phyloP scores from a whole-genome alignment of 1,139 yeast genomes.

The Magnusiomyces ingens region DNA sequence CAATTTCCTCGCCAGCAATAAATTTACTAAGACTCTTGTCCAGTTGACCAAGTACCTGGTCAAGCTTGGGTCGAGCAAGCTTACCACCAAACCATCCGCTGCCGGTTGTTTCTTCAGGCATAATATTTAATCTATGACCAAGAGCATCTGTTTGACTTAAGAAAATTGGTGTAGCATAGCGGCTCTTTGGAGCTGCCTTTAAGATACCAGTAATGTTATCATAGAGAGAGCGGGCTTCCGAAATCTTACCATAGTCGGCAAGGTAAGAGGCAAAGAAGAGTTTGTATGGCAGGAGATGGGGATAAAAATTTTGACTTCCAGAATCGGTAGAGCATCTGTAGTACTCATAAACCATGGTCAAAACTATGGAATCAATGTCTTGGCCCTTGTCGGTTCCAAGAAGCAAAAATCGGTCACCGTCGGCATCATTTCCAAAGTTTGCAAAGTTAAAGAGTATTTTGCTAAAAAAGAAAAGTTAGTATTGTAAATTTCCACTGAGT shows the following conservation, averaged over 20 bases:
- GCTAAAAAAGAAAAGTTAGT: slow-evolving; percentile 21
- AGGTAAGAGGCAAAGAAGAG: slow-evolving; percentile 56
- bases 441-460: slow-evolving; percentile 40
- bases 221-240: slow-evolving; percentile 54
- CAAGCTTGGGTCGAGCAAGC: slow-evolving; percentile 69
- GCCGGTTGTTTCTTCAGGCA: slow-evolving; percentile 38
- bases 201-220: slow-evolving; percentile 45
- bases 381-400: slow-evolving; percentile 22
- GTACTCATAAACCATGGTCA: slow-evolving; percentile 71
- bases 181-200: slow-evolving; percentile 40
- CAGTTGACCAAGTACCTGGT: slow-evolving; percentile 80
- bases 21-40: slow-evolving; percentile 76
- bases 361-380: slow-evolving; percentile 41
- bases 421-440: slow-evolving; percentile 17
- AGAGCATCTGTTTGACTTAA: slow-evolving; percentile 36
- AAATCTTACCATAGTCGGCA: slow-evolving; percentile 53
- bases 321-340: slow-evolving; percentile 22
- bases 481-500: background rate
- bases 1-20: slow-evolving; percentile 76
- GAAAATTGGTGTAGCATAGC: slow-evolving; percentile 37
- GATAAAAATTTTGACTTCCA: slow-evolving; percentile 34
- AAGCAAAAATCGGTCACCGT: slow-evolving; percentile 4
- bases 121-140: slow-evolving; percentile 20
- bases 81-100: slow-evolving; percentile 57
- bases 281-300: slow-evolving; percentile 52